Evolutionary conservation across 2,329 filamentous ascomycete species (phyloP).

Genomic region (Ambrosiella xylebori): DNA sequence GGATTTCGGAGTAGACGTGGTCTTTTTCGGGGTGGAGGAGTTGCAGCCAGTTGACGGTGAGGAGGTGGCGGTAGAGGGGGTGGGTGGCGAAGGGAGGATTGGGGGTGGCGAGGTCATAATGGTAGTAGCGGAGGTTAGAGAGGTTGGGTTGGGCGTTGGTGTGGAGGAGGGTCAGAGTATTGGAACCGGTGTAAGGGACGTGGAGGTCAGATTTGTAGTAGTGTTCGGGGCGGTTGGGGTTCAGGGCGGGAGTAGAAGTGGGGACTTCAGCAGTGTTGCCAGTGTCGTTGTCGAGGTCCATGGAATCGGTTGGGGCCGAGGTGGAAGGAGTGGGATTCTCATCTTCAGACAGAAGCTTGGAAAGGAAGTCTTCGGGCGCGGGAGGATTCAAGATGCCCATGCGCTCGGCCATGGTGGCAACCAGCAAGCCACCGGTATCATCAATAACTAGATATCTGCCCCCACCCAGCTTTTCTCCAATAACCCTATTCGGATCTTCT

Average conservation of each 20-base stretch:
- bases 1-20: slow-evolving; percentile 50
- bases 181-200: slow-evolving; percentile 49
- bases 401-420: slow-evolving; percentile 70
- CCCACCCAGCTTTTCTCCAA: slow-evolving; percentile 15
- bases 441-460: slow-evolving; percentile 67
- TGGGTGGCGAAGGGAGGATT: slow-evolving; percentile 44
- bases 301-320: neutral
- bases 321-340: neutral
- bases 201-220: slow-evolving; percentile 32
- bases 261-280: neutral
- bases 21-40: slow-evolving; percentile 63
- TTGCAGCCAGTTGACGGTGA: slow-evolving; percentile 81
- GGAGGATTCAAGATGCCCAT: slow-evolving; percentile 59
- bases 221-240: slow-evolving; percentile 7
- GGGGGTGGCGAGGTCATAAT: slow-evolving; percentile 55
- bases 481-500: slow-evolving; percentile 8
- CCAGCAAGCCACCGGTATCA: slow-evolving; percentile 67
- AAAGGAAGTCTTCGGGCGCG: slow-evolving; percentile 17
- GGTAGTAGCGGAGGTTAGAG: slow-evolving; percentile 73
- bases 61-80: slow-evolving; percentile 65
- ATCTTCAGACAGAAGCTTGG: slow-evolving; percentile 3
- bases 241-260: neutral
- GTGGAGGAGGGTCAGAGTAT: slow-evolving; percentile 68
- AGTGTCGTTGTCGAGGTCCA: neutral
- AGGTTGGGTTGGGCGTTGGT: slow-evolving; percentile 76